Evolutionary conservation across 2,329 filamentous ascomycete genomes (phyloP).

Genomic region (Colletotrichum sp.): DNA sequence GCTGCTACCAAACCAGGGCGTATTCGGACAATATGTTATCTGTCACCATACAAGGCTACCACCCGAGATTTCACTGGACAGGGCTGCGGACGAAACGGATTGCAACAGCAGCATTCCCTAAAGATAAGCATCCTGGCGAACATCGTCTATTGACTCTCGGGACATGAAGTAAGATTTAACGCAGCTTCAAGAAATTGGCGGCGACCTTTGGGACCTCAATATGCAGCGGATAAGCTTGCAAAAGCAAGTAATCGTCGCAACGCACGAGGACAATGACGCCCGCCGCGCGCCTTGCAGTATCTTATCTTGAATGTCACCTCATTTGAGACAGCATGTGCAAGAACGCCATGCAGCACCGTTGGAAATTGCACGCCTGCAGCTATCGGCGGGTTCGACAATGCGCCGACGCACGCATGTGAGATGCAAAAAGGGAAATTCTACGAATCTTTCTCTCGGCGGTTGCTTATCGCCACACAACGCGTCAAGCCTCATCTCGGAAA

Average conservation of each 20-base stretch:
- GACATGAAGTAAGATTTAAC: not conserved
- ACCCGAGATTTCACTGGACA: not conserved
- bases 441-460: not conserved
- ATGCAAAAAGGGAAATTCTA: not conserved
- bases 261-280: not conserved
- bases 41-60: not conserved
- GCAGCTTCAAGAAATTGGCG: not conserved
- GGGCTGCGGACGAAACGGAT: not conserved
- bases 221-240: not conserved
- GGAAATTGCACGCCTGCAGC: constrained; percentile 1
- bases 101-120: not conserved
- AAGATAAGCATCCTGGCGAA: not conserved
- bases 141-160: not conserved
- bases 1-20: not conserved
- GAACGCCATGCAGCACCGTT: not conserved
- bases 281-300: not conserved
- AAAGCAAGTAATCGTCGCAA: not conserved
- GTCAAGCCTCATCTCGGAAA: not conserved
- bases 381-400: not conserved
- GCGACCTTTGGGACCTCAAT: not conserved
- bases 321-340: not conserved
- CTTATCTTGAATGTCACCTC: not conserved
- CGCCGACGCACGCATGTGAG: constrained; percentile 2
- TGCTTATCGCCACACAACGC: not conserved
- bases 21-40: not conserved